Percentiles rank a stretch among this genome's conserved stretches.
These are phyloP conservation scores for Cytospora piceae DNA, from an alignment of 2,329 filamentous ascomycete genomes.

Conservation along the genomic window DNA sequence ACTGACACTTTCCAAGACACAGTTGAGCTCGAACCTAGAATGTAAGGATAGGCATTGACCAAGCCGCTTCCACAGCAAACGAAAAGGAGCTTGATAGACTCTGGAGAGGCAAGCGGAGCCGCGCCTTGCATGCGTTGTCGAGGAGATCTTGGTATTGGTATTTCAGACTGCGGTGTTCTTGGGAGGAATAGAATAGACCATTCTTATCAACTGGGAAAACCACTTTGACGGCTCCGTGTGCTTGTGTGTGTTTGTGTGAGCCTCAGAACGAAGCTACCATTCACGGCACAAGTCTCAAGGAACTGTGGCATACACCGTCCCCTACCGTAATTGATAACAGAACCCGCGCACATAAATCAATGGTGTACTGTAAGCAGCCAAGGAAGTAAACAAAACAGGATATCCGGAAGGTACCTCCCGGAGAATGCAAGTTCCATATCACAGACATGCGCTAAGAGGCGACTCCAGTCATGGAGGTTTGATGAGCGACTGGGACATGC, in stretches of 20 bases:
- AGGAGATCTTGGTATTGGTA: too few relatives aligned
- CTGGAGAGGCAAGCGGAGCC: too few relatives aligned
- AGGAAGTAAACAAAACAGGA: neutral
- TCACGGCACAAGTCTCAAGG: neutral
- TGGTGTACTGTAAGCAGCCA: neutral
- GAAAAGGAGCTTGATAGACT: neutral
- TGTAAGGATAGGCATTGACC: too few relatives aligned
- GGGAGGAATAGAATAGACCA: too few relatives aligned
- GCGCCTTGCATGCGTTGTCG: too few relatives aligned
- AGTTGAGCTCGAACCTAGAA: too few relatives aligned
- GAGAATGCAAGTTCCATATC: neutral
- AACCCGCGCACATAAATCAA: too few relatives aligned
- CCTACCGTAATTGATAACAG: too few relatives aligned
- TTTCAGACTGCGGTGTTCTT: neutral
- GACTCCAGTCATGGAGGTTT: neutral
- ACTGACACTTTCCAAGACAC: too few relatives aligned
- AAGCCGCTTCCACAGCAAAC: neutral
- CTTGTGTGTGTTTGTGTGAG: neutral
- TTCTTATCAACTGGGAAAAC: too few relatives aligned
- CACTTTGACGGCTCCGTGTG: neutral
- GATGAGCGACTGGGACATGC: slow-evolving; percentile 4
- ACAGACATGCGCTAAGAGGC: neutral
- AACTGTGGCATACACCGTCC: neutral
- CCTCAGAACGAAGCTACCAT: neutral
- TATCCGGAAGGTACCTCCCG: neutral